Percentiles rank a stretch among this genome's conserved stretches.
phyloP scores from a whole-genome alignment of 1,139 yeast genomes.

The Yamadazyma sp. region DNA sequence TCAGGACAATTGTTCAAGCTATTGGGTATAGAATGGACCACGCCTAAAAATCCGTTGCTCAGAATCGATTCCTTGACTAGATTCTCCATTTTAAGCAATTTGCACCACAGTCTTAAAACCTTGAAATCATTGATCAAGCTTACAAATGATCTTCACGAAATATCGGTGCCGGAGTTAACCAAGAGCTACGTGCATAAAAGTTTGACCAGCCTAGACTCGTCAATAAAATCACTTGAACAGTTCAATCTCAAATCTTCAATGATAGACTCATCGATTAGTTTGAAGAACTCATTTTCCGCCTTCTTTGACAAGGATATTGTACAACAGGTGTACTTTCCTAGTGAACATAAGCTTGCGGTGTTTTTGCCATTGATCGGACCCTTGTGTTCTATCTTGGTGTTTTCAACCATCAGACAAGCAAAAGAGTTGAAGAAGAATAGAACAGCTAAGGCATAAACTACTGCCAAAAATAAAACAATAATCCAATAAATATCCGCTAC shows the following conservation, averaged over 20 bases:
- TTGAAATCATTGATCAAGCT: slow-evolving; percentile 70
- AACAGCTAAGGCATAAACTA: neutral
- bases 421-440: slow-evolving; percentile 14
- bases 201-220: slow-evolving; percentile 29
- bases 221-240: slow-evolving; percentile 29
- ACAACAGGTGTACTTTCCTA: slow-evolving; percentile 91
- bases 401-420: slow-evolving; percentile 50
- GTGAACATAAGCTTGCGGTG: slow-evolving; percentile 91
- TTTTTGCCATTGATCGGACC: slow-evolving; percentile 91
- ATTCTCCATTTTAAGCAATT: slow-evolving; percentile 53
- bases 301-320: slow-evolving; percentile 95
- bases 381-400: slow-evolving; percentile 60
- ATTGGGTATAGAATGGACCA: slow-evolving; percentile 54
- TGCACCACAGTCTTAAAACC: slow-evolving; percentile 51
- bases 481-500: no score
- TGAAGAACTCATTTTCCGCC: slow-evolving; percentile 64
- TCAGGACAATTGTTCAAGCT: slow-evolving; percentile 72
- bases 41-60: slow-evolving; percentile 53
- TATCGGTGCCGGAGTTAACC: slow-evolving; percentile 78
- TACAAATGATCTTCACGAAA: slow-evolving; percentile 66
- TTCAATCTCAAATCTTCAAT: slow-evolving; percentile 49
- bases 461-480: no score
- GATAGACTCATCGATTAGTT: slow-evolving; percentile 53
- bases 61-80: slow-evolving; percentile 70
- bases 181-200: slow-evolving; percentile 45